These are phyloP conservation scores for Xylaria scruposa DNA, from an alignment of 495 filamentous ascomycete genomes.

Conservation along the genomic window DNA sequence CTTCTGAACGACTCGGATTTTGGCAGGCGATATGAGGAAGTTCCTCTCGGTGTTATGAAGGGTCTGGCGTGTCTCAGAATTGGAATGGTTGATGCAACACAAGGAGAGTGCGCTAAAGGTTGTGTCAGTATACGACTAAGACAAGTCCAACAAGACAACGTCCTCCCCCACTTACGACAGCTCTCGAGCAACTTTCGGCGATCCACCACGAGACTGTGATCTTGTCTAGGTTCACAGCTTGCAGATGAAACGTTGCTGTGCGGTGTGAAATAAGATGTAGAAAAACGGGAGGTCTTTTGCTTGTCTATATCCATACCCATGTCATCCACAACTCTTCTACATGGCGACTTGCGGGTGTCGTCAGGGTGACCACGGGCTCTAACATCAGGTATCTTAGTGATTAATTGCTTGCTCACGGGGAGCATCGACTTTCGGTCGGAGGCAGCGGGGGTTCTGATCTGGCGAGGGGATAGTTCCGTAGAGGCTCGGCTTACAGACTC, in stretches of 20 bases:
- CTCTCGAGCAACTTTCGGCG: slow-evolving; percentile 45
- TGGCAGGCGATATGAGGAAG: slow-evolving; percentile 16
- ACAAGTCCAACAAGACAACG: neutral
- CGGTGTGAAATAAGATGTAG: slow-evolving; percentile 19
- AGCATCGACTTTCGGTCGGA: slow-evolving; percentile 1
- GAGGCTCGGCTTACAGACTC: slow-evolving; percentile 7
- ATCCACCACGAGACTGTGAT: slow-evolving; percentile 40
- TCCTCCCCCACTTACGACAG: slow-evolving; percentile 32
- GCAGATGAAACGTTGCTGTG: slow-evolving; percentile 25
- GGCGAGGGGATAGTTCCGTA: slow-evolving; percentile 5
- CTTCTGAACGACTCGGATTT: slow-evolving; percentile 21
- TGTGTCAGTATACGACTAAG: slow-evolving; percentile 25
- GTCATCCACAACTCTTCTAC: neutral
- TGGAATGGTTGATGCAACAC: slow-evolving; percentile 12
- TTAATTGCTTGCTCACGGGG: neutral
- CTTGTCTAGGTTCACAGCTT: slow-evolving; percentile 31
- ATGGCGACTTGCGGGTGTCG: neutral
- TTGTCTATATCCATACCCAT: slow-evolving; percentile 9
- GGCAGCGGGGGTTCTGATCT: neutral
- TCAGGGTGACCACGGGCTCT: neutral
- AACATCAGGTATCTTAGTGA: neutral
- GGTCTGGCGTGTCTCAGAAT: slow-evolving; percentile 13
- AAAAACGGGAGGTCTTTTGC: neutral
- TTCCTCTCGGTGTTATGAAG: neutral
- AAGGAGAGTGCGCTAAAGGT: slow-evolving; percentile 30